Evolutionary conservation across 345 rosid species (phyloP).

Genomic region (Populus nigra): DNA sequence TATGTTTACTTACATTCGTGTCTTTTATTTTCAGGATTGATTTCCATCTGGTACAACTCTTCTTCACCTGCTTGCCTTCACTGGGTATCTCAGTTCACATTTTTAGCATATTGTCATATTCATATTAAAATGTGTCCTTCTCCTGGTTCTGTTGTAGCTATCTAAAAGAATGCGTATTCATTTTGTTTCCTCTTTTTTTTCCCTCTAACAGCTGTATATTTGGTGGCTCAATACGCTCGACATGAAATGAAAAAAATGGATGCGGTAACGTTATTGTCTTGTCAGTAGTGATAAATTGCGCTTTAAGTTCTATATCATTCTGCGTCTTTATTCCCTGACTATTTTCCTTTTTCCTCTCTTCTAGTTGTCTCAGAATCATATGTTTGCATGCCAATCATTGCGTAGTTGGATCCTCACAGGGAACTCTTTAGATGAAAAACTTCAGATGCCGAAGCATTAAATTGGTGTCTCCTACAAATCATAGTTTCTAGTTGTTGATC

Average conservation of each 20-base stretch:
- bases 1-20: conserved; percentile 20
- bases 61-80: conserved; percentile 92
- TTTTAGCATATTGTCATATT: conserved; percentile 10
- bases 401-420: background rate
- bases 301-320: background rate
- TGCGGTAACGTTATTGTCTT: conserved; percentile 36
- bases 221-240: conserved; percentile 89
- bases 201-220: conserved; percentile 58
- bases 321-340: background rate
- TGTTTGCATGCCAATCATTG: background rate
- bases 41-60: conserved; percentile 90
- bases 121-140: conserved; percentile 1
- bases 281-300: background rate
- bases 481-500: background rate
- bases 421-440: background rate
- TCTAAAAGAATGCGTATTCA: conserved; percentile 25
- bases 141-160: conserved; percentile 15
- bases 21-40: conserved; percentile 61
- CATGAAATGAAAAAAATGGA: conserved; percentile 81
- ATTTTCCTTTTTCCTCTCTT: background rate
- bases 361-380: background rate
- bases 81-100: conserved; percentile 51
- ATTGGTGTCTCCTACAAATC: background rate
- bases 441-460: background rate
- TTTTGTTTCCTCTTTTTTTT: background rate